Conservation (phyloP, 352 stramenopile genomes). For the Globisporangium okanoganense region DNA sequence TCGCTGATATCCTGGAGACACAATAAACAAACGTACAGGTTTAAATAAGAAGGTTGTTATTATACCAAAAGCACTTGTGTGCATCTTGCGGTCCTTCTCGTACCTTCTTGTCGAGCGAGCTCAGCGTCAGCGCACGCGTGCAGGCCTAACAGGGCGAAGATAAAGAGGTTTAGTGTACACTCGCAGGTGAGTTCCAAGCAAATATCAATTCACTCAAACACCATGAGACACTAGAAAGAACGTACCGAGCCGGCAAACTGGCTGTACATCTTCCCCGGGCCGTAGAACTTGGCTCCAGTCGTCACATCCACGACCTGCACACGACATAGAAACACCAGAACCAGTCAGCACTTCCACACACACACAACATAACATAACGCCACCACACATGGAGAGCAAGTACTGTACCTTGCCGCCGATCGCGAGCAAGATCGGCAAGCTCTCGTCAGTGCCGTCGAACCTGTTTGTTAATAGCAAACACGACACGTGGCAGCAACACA, state of each 20-base stretch:
- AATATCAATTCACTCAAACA: conserved; percentile 1
- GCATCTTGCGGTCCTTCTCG: background rate
- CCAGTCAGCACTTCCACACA: background rate
- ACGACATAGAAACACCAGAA: conserved; percentile 1
- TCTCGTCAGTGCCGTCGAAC: conserved; percentile 65
- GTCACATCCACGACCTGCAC: conserved; percentile 66
- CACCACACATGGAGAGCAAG: background rate
- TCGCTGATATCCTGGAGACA: conserved; percentile 59
- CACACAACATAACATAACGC: background rate
- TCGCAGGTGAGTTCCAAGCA: background rate
- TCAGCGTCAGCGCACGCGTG: conserved; percentile 64
- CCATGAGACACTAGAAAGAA: background rate
- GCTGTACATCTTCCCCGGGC: conserved; percentile 62
- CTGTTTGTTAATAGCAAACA: conserved; percentile 17
- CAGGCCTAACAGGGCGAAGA: conserved; percentile 34
- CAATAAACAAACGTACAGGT: background rate
- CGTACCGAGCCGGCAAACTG: conserved; percentile 68
- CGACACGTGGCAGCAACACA: conserved; percentile 9
- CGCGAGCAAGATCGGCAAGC: conserved; percentile 60
- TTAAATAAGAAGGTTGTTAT: too few species aligned
- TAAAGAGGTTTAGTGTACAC: background rate
- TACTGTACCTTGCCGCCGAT: conserved; percentile 61
- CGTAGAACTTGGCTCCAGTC: conserved; percentile 71
- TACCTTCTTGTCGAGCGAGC: conserved; percentile 70
- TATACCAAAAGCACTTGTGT: background rate